Evolutionary conservation across 2,329 filamentous ascomycete species (phyloP), one percentile per base, ranked within the genome.

Genomic region (Pyricularia sp.): DNA sequence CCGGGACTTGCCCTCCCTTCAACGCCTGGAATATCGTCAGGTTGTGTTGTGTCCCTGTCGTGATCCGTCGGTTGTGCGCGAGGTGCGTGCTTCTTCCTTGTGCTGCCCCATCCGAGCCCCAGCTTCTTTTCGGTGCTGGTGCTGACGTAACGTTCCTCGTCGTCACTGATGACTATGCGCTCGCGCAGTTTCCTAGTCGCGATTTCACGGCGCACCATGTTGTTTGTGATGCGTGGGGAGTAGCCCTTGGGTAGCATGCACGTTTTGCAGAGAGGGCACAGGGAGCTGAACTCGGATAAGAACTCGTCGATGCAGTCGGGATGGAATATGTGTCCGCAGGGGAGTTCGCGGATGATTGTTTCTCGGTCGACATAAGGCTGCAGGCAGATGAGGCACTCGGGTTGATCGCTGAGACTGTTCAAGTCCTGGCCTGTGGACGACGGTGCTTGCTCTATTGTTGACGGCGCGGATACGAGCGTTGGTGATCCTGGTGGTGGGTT

Each of bases 241-340:
- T 87, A 87, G 0, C 92, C 81, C 73, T 77, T 74, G 7, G 94
- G 93, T 0, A 97, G 80, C 74, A 94, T 92, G 66, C 87, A 92
- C 70, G 90, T 87, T 77, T 97, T 97, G 82, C 95, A 99, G 73
- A 97, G 83, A 0, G 95, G 94, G 75, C 95, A 99, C 1, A 97
- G 83, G 23, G 92, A 96, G 76, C 92, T 96, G 75, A 90, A 90
- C 68, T 88, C 84, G 63, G 85, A 84, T 14, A 98, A 82, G 74
- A 95, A 97, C 26, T 89, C 86, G 75, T 98, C 94, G 72, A 98
- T 94, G 75, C 95, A 99, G 72, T 92, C 90, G 0, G 92, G 90
- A 73, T 99, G 94, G 78, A 94, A 99, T 69, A 98, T 94, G 77
- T 99, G 95, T 0, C 91, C 89, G 74, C 95, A 99, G 0, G 92